Evolutionary conservation across 768 basidiomycete genomes (phyloP), one percentile per base, ranked within the genome.

Genomic region (Tulasnella sp.): DNA sequence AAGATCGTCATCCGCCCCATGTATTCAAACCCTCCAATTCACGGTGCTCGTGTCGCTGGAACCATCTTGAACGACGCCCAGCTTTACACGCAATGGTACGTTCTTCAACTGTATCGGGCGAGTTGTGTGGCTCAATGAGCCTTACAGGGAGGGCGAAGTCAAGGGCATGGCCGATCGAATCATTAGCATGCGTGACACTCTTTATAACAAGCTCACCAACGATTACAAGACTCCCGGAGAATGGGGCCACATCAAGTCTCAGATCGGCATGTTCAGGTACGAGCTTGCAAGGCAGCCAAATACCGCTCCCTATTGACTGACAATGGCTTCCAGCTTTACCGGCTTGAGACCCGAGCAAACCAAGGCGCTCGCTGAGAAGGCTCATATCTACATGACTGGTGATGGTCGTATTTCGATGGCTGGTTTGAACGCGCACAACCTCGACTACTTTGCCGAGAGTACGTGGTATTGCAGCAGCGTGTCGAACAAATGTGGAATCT

Each of bases 191-290:
- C 87, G 97, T 77, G 91, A 93, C 80, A 90, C 87, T 79, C 84
- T 99, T 76, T 96, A 92, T 83, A 87, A 91, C 78, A 85, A 89
- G 75, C 85, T 99, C 78, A 91, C 90, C 40, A 85, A 93, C 78
- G 90, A 91, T 78, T 84, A 92, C 78, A 89, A 91, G 83, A 99
- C 97, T 40, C 97, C 97, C 19, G 96, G 97, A 8, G 89, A 92
- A 77, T 99, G 97, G 97, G 87, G 88, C 11, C 97, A 98, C 83
- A 93, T 99, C 84, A 94, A 93, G 84, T 90, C 89, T 82, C 96
- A 98, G 82, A 96, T 96, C 78, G 97, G 97, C 83, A 97, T 98
- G 96, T 96, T 96, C 87, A 94, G 94, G 95, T 95, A 82, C 78
- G 86, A 42, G n/a, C 22, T 38, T 11, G 25, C 37, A 2, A 15